A percentile compares a stretch with the other conserved stretches of the same genome.
These are phyloP conservation scores for Coemansia brasiliensis DNA, from an alignment of 192 early-diverging fungal genomes.

Conservation along the genomic window DNA sequence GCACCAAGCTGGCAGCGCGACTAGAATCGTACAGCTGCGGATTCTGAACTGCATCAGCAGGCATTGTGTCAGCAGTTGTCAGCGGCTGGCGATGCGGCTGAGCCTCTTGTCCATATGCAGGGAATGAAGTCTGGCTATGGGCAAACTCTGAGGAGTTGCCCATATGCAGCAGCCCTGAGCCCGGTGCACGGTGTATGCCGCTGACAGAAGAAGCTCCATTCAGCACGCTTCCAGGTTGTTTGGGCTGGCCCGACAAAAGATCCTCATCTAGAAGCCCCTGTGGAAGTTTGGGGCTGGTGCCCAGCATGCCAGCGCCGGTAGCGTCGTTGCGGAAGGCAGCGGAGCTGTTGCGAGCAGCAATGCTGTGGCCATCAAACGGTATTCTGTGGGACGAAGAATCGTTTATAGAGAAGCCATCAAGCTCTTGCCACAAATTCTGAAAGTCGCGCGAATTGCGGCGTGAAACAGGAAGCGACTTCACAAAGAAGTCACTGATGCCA, in stretches of 20 bases:
- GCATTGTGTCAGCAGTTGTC: constrained; percentile 8
- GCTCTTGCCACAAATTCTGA: constrained; percentile 52
- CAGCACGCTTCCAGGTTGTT: neutral
- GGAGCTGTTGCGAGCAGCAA: constrained; percentile 35
- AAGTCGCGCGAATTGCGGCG: constrained; percentile 73
- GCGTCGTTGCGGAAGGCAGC: constrained; percentile 32
- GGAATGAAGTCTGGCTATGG: neutral
- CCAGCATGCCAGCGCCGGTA: constrained; percentile 11
- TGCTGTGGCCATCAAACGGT: constrained; percentile 29
- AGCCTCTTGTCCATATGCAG: constrained; percentile 3
- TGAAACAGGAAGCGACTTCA: constrained; percentile 67
- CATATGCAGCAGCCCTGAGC: constrained; percentile 6
- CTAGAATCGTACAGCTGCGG: constrained; percentile 27
- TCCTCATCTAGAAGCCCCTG: constrained; percentile 53
- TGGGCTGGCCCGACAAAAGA: constrained; percentile 11
- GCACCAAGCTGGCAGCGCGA: constrained; percentile 37
- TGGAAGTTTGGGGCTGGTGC: constrained; percentile 53
- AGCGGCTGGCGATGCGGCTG: constrained; percentile 8
- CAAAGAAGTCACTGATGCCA: constrained; percentile 41
- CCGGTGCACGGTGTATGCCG: constrained; percentile 1
- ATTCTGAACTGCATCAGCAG: constrained; percentile 16
- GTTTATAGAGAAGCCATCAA: constrained; percentile 47
- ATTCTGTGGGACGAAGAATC: constrained; percentile 23
- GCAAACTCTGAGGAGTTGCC: constrained; percentile 10
- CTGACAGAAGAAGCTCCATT: neutral